These are phyloP conservation scores for Grifola frondosa DNA, from an alignment of 1,284 basidiomycete species.

Conservation along the genomic window DNA sequence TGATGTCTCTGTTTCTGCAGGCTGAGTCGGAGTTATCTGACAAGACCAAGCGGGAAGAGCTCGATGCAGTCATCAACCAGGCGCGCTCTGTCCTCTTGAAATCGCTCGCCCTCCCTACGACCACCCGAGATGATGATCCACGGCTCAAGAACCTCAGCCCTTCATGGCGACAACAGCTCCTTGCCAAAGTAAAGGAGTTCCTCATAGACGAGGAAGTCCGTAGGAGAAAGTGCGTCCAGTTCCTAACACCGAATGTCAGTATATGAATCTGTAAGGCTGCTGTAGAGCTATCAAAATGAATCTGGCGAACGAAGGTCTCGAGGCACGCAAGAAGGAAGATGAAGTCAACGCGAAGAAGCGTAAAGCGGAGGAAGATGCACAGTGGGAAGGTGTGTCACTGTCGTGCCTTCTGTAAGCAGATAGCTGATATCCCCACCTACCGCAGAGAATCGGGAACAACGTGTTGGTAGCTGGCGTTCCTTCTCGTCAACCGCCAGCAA, in stretches of 20 bases:
- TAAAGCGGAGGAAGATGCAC: constrained; percentile 79
- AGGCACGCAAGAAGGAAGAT: constrained; percentile 82
- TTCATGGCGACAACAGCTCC: constrained; percentile 61
- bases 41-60: constrained; percentile 68
- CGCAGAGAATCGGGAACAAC: constrained; percentile 70
- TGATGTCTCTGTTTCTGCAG: constrained; percentile 36
- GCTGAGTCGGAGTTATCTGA: constrained; percentile 80
- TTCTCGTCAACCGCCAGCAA: constrained; percentile 54
- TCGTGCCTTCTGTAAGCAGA: neutral
- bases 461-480: constrained; percentile 79
- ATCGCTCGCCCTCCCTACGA: constrained; percentile 54
- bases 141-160: constrained; percentile 55
- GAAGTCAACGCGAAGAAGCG: constrained; percentile 72
- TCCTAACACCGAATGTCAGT: no score
- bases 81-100: constrained; percentile 66
- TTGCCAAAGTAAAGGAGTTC: constrained; percentile 70
- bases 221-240: constrained; percentile 62
- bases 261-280: constrained; percentile 2
- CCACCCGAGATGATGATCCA: constrained; percentile 54
- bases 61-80: constrained; percentile 75
- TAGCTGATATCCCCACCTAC: constrained; percentile 4
- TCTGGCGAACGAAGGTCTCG: constrained; percentile 80
- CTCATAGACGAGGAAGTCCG: constrained; percentile 81
- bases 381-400: constrained; percentile 70
- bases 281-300: constrained; percentile 83